Evolutionary conservation across 164 flowering plant genomes (phyloP), one percentile per base, ranked within the genome.

Genomic region (Warburgia ugandensis): DNA sequence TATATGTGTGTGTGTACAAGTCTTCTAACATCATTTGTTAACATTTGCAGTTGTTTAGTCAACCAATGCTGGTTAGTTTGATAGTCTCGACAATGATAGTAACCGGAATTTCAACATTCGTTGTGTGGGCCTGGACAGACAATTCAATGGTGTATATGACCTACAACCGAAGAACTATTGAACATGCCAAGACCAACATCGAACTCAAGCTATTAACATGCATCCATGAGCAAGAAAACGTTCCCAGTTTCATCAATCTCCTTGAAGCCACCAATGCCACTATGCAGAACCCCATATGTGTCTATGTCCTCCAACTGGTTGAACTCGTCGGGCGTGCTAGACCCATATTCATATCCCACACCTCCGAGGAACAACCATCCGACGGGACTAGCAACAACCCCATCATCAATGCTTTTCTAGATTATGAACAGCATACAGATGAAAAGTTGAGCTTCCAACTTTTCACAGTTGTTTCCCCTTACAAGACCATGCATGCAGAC

Each of bases 141-240:
- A n/a, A n/a, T n/a, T n/a, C n/a, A n/a, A n/a, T n/a, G n/a, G n/a
- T n/a, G n/a, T 75, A 70, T 63, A 72, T 56, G 59, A 50, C 59
- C 23, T 59, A 60, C 64, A 70, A 59, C 53, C 68, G 81, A 29
- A 62, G 86, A 61, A 78, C 80, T 38, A 71, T 89, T 23, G 86
- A 86, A 32, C 86, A 83, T 59, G 56, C 52, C 1, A 55, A 65
- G 4, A 73, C 74, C 1, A 52, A 59, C 43, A 6, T 74, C 0
- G 73, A 76, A 29, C 58, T 89, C 12, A 60, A 58, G 1, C 27
- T 79, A 1, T 56, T 83, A 0, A 59, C 72, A 3, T 75, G 84
- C 61, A 59, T 89, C 36, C 69, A 70, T 19, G 69, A 72, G 48
- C 65, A 79, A 22, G 73, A 68, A 31, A 61, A 45, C 47, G 66